Evolutionary conservation across 495 filamentous ascomycete species (phyloP).

Genomic region (Aspergillus mulundensis): DNA sequence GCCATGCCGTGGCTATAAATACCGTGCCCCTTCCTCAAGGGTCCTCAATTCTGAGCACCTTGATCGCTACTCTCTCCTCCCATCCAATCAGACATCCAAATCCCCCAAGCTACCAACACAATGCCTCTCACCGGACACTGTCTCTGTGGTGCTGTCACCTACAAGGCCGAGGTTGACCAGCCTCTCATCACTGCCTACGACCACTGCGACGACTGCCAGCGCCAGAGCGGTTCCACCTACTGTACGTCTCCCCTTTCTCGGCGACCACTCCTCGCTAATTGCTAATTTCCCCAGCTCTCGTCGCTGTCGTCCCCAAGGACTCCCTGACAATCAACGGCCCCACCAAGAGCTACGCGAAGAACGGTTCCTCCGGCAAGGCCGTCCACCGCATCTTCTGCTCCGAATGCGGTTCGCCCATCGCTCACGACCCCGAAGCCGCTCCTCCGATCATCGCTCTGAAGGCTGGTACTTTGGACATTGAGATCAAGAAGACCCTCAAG

Average conservation of each 20-base stretch:
- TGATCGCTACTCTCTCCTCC: conserved; percentile 19
- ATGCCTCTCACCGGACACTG: conserved; percentile 68
- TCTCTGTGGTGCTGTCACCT: conserved; percentile 66
- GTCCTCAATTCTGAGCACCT: conserved; percentile 35
- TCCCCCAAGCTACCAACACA: conserved; percentile 21
- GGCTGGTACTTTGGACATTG: conserved; percentile 57
- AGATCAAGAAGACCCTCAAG: conserved; percentile 65
- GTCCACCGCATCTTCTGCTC: conserved; percentile 66
- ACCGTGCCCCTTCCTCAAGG: conserved; percentile 21
- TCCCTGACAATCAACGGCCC: conserved; percentile 58
- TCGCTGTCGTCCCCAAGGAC: conserved; percentile 61
- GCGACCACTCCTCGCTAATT: neutral
- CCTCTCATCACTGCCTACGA: conserved; percentile 59
- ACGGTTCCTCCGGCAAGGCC: conserved; percentile 50
- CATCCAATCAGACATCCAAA: conserved; percentile 1
- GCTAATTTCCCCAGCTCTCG: conserved; percentile 46
- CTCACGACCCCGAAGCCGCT: conserved; percentile 64
- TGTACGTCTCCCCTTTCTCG: conserved; percentile 35
- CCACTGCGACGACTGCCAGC: conserved; percentile 71
- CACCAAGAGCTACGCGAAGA: conserved; percentile 56
- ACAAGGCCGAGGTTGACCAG: conserved; percentile 51
- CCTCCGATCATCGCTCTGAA: conserved; percentile 66
- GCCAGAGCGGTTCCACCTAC: conserved; percentile 64
- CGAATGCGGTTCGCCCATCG: conserved; percentile 66
- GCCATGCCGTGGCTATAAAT: conserved; percentile 25